Base-by-base conservation (phyloP, 2,329 filamentous ascomycete genomes). In the Fusarium verticillioides region DNA sequence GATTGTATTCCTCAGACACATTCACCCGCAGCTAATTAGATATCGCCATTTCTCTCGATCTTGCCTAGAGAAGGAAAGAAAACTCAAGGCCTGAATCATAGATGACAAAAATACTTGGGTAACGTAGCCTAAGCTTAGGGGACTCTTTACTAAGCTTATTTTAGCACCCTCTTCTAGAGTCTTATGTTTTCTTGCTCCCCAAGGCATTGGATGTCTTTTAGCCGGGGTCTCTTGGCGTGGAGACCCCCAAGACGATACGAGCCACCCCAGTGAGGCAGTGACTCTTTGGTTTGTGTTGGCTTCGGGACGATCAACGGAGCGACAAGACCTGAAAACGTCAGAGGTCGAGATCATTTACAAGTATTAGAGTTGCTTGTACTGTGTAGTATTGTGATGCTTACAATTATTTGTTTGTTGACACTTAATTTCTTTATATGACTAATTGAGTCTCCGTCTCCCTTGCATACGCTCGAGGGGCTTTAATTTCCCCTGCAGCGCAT, bases 191-290 rank as follows among this genome's bases (percentile, higher is more conserved):
- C 36, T 37, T 37, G 36, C 18, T 37, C 9, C 36, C 36, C 9
- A 10, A 37, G 36, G 13, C 32, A 30, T 30, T 30, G 34, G 16
- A 9, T 18, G 44, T 69, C 66, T 52, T 67, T 60, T 56, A 58
- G 47, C 53, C 56, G 46, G 64, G 53, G 46, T 47, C 53, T 62
- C 50, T 40, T 68, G 50, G 70, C 61, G 23, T 47, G 59, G 63
- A 71, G 47, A 59, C 56, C 65, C 44, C 54, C 57, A 62, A 43
- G 68, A 49, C 63, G 46, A 60, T 72, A 74, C 70, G 70, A 68
- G 70, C 34, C 40, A 54, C 36, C 32, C 32, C 43, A 73, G 39
- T 23, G 69, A 72, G 71, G 67, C 71, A 60, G 71, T 74, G 63
- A 60, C 42, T 61, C 36, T 70, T 54, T 50, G 37, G 26, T 60